Evolutionary conservation across 1,139 yeast species (phyloP), one percentile per base, ranked within the genome.

Genomic region (Komagataea norvegica): DNA sequence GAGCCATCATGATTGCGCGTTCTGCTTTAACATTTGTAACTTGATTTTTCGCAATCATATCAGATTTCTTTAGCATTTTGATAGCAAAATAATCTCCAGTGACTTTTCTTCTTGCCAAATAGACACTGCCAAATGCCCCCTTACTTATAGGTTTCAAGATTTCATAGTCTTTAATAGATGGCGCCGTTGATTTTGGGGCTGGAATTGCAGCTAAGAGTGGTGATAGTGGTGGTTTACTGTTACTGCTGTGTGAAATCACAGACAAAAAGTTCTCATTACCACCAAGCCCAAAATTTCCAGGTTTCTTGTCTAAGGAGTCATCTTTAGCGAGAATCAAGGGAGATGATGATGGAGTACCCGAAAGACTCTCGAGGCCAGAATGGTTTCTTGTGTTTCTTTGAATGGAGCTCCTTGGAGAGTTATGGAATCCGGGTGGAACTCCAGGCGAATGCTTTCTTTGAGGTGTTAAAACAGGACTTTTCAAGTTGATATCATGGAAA

Each of bases 81-180:
- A 93, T 88, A 1, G 99, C 98, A 50, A 85, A 93, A 57, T 88
- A 85, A 46, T 93, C 98, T 3, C 97, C 96, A 0, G 97, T 91
- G 11, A 83, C 61, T 51, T 78, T 81, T 50, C 93, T 74, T 46
- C 81, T 77, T 0, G 96, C 91, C 14, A 93, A 66, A 56, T 80
- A 91, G 1, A 93, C 99, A 28, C 95, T 83, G 0, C 98, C 98
- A 67, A 89, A 93, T 0, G 99, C 98, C 23, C 99, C 99, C 56
- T 87, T 86, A 56, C 96, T 85, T 37, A 93, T 88, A 0, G 98
- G 96, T 55, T 88, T 88, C 41, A 93, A 67, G 25, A 91, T 78
- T 50, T 87, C 96, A 57, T 88, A 93, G 59, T 93, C 98, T 45
- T 74, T 76, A 21, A 89, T 88, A 2, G 87, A 80, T 0, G 94